These are phyloP conservation scores for Papiliotrema terrestris DNA, from an alignment of 1,284 basidiomycete species.

Conservation along the genomic window DNA sequence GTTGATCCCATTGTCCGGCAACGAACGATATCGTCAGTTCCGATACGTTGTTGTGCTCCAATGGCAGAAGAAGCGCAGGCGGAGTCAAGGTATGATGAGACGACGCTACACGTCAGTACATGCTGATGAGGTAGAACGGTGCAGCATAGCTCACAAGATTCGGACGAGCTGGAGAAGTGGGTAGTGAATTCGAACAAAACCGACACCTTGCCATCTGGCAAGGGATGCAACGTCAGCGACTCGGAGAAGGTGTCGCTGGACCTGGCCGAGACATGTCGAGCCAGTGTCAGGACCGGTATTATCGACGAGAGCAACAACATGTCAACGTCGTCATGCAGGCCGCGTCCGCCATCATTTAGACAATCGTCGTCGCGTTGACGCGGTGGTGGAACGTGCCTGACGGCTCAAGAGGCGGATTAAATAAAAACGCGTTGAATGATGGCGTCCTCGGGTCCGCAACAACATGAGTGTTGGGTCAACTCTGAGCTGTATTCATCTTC, in stretches of 20 bases:
- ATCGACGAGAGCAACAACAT: slow-evolving; percentile 5
- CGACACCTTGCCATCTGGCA: slow-evolving; percentile 78
- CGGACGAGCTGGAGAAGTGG: slow-evolving; percentile 47
- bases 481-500: too few species aligned
- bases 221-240: slow-evolving; percentile 65
- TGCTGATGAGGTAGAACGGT: background rate
- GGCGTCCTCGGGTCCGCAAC: too few species aligned
- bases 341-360: too few species aligned
- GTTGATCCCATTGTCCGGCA: slow-evolving; percentile 86
- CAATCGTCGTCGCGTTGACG: too few species aligned
- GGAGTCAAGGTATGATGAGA: slow-evolving; percentile 84
- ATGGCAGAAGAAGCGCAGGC: slow-evolving; percentile 75
- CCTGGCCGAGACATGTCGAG: background rate
- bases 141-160: too few species aligned
- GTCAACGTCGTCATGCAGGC: too few species aligned
- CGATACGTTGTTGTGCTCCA: slow-evolving; percentile 75
- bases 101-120: slow-evolving; percentile 49
- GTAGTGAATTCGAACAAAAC: slow-evolving; percentile 81
- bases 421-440: too few species aligned
- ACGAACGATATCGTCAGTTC: slow-evolving; percentile 85
- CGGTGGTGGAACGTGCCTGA: too few species aligned
- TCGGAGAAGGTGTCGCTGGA: slow-evolving; percentile 52
- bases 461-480: too few species aligned
- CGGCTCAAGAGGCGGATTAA: too few species aligned
- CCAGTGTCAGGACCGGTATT: slow-evolving; percentile 6